Conservation (phyloP, 495 filamentous ascomycete genomes). For the Lasiosphaeria hispida region DNA sequence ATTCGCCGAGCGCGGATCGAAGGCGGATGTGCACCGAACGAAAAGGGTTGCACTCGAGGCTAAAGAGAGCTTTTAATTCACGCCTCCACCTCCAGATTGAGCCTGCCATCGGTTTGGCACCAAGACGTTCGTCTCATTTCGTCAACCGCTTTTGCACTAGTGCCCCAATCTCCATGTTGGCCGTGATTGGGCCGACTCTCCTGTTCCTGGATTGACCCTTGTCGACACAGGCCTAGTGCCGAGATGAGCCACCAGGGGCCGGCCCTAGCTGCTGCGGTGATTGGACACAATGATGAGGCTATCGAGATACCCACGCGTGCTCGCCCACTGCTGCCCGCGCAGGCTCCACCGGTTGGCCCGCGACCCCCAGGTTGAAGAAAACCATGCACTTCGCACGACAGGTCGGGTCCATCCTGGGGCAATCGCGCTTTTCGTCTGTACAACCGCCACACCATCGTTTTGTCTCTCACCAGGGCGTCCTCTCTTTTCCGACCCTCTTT, state of each 20-base stretch:
- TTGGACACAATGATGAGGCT: slow-evolving; percentile 17
- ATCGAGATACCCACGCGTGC: slow-evolving; percentile 21
- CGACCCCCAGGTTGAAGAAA: slow-evolving; percentile 8
- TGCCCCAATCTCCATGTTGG: slow-evolving; percentile 13
- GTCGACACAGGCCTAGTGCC: slow-evolving; percentile 16
- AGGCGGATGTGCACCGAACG: background rate
- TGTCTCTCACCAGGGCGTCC: slow-evolving; percentile 16
- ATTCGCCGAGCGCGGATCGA: background rate
- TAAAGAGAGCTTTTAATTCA: slow-evolving; percentile 1
- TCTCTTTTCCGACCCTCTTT: slow-evolving; percentile 23
- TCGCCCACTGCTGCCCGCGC: slow-evolving; percentile 3
- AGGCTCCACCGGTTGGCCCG: slow-evolving; percentile 10
- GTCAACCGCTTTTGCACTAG: slow-evolving; percentile 20
- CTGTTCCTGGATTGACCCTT: slow-evolving; percentile 23
- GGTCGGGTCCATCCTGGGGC: slow-evolving; percentile 9
- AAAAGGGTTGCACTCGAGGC: background rate
- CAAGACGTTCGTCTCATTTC: slow-evolving; percentile 18
- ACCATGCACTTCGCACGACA: slow-evolving; percentile 19
- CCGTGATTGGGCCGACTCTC: slow-evolving; percentile 16
- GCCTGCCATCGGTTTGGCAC: background rate
- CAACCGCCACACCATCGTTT: slow-evolving; percentile 12
- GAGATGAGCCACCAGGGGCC: slow-evolving; percentile 25
- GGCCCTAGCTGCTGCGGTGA: slow-evolving; percentile 8
- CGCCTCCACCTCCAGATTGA: slow-evolving; percentile 1
- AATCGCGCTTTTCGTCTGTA: slow-evolving; percentile 11